Evolutionary conservation across 2,329 filamentous ascomycete species (phyloP).

Genomic region (Exophiala viscosa): DNA sequence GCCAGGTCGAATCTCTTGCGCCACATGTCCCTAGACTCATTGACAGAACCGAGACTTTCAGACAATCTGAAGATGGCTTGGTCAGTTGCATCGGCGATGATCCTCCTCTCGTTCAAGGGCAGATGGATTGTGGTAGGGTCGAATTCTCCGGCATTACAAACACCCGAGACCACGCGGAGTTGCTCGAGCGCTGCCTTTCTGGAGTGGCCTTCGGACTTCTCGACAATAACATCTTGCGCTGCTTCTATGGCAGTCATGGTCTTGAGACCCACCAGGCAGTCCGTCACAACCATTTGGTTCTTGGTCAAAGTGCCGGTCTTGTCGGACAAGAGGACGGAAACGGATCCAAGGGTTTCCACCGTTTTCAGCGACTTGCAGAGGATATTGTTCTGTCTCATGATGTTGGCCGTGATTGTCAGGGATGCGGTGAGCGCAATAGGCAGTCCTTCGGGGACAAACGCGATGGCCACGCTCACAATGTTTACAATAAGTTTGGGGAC

Average conservation of each 20-base stretch:
- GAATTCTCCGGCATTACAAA: constrained; percentile 74
- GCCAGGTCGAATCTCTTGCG: constrained; percentile 63
- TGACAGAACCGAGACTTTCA: constrained; percentile 59
- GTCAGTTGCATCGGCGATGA: constrained; percentile 74
- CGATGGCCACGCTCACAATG: constrained; percentile 68
- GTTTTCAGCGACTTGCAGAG: constrained; percentile 78
- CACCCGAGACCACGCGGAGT: constrained; percentile 58
- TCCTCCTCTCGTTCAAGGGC: constrained; percentile 58
- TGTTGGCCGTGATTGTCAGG: constrained; percentile 70
- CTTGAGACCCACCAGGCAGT: constrained; percentile 59
- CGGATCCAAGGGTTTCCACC: constrained; percentile 69
- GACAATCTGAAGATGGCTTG: constrained; percentile 70
- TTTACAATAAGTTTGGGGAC: constrained; percentile 69
- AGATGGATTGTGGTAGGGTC: constrained; percentile 60
- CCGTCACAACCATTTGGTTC: constrained; percentile 71
- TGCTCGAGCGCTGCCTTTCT: constrained; percentile 50
- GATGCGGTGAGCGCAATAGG: constrained; percentile 67
- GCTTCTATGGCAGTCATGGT: constrained; percentile 53
- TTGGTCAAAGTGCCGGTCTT: constrained; percentile 61
- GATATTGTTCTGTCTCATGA: constrained; percentile 73
- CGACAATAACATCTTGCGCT: constrained; percentile 39
- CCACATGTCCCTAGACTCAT: constrained; percentile 61
- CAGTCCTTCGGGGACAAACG: constrained; percentile 71
- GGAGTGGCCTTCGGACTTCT: constrained; percentile 26
- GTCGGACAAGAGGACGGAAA: constrained; percentile 71